Evolutionary conservation across 257 asterid genomes (phyloP).

Genomic region (Jacaranda mimosifolia): DNA sequence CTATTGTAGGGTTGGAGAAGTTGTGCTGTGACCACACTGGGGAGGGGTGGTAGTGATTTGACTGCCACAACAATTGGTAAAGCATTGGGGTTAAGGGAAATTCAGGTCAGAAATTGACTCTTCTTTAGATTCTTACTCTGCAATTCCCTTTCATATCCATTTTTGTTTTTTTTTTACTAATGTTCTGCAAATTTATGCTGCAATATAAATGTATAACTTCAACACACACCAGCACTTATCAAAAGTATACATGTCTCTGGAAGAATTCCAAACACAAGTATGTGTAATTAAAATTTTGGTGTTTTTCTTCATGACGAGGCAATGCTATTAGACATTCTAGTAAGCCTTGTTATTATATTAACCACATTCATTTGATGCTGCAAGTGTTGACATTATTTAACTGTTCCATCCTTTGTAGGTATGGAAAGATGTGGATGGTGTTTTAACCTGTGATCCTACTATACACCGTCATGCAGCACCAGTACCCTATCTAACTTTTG

Average conservation of each 20-base stretch:
- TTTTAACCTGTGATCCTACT: constrained; percentile 94
- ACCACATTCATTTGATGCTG: constrained; percentile 13
- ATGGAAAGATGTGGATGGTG: constrained; percentile 99
- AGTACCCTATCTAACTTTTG: constrained; percentile 91
- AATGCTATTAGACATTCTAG: constrained; percentile 16
- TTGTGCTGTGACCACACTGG: constrained; percentile 86
- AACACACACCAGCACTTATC: constrained; percentile 15
- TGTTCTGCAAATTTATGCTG: neutral
- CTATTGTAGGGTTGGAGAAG: constrained; percentile 74
- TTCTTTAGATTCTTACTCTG: neutral
- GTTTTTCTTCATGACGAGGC: neutral
- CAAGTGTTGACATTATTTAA: constrained; percentile 17
- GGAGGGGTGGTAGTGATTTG: constrained; percentile 98
- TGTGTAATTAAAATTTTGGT: neutral
- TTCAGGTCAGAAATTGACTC: constrained; percentile 59
- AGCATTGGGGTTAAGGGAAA: constrained; percentile 86
- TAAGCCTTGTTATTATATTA: no score
- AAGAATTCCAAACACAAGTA: neutral
- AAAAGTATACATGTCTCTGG: neutral
- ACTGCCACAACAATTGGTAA: constrained; percentile 94
- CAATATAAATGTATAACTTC: neutral
- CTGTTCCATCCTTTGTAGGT: constrained; percentile 58
- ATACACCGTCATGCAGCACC: constrained; percentile 71
- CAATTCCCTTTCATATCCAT: neutral
- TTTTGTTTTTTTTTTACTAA: neutral